phyloP scores from a whole-genome alignment of 2,329 filamentous ascomycete genomes.

The Diatrype stigma region DNA sequence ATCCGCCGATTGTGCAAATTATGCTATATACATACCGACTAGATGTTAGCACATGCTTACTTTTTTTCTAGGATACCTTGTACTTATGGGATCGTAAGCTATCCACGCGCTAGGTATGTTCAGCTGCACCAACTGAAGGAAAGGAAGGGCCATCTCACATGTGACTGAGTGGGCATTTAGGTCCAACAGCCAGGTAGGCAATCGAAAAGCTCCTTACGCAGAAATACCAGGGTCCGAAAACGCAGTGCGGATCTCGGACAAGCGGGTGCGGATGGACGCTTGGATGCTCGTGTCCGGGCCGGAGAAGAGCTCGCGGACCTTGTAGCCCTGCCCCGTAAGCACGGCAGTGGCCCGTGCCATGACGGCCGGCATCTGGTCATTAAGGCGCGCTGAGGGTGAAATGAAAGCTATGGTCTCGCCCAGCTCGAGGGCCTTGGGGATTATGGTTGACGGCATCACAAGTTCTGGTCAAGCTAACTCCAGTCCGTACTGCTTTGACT shows the following conservation, averaged over 20 bases:
- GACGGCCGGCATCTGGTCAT: slow-evolving; percentile 23
- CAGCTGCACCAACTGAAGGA: too few relatives aligned
- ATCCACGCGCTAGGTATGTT: too few relatives aligned
- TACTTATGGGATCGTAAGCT: too few relatives aligned
- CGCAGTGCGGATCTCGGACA: slow-evolving; percentile 34
- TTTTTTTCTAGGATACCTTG: too few relatives aligned
- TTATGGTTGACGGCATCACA: slow-evolving; percentile 16
- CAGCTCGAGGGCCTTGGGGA: slow-evolving; percentile 24
- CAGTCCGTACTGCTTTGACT: too few relatives aligned
- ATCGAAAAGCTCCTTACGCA: slow-evolving; percentile 11
- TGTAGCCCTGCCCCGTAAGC: slow-evolving; percentile 29
- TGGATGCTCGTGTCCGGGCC: slow-evolving; percentile 26
- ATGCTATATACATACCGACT: too few relatives aligned
- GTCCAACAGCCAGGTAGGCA: too few relatives aligned
- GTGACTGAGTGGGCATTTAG: too few relatives aligned
- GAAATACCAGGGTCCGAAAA: slow-evolving; percentile 32
- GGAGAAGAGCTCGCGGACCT: slow-evolving; percentile 29
- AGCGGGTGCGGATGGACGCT: slow-evolving; percentile 30
- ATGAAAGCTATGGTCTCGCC: slow-evolving; percentile 36
- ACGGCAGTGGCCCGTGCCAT: slow-evolving; percentile 27
- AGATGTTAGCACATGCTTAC: too few relatives aligned
- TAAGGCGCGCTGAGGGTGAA: slow-evolving; percentile 36
- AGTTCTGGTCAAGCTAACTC: too few relatives aligned
- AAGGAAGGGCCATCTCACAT: too few relatives aligned
- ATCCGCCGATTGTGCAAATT: slow-evolving; percentile 36